Evolutionary conservation across 148 eudicot genomes (phyloP).

Genomic region (Cornus suecica): DNA sequence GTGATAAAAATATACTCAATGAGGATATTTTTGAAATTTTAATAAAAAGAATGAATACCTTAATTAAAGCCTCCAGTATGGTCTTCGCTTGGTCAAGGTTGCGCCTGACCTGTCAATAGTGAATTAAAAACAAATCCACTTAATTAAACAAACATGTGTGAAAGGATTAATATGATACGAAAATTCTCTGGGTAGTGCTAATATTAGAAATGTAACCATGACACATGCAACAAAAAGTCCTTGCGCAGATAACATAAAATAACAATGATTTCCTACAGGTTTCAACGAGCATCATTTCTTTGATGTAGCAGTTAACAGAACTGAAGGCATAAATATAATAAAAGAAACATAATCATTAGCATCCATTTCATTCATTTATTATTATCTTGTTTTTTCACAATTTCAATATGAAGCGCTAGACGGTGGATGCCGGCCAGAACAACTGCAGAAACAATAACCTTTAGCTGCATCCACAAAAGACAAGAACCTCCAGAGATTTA

Average conservation of each 20-base stretch:
- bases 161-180: background rate
- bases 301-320: background rate
- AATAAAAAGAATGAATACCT: conserved; percentile 39
- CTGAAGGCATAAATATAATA: background rate
- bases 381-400: too few species aligned
- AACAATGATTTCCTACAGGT: background rate
- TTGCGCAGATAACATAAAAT: background rate
- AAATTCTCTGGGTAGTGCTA: background rate
- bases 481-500: too few species aligned
- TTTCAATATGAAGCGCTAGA: too few species aligned
- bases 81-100: conserved; percentile 95
- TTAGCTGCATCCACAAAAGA: too few species aligned
- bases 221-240: background rate
- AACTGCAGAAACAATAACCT: too few species aligned
- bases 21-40: conserved; percentile 6
- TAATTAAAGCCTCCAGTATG: conserved; percentile 75
- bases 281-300: background rate
- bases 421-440: too few species aligned
- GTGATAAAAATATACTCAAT: background rate
- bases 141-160: background rate
- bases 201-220: background rate
- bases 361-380: too few species aligned
- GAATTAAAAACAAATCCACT: conserved; percentile 1
- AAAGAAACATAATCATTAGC: too few species aligned
- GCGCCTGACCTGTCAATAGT: conserved; percentile 71